Base-by-base conservation (phyloP, 805 yeast species). In the Myxozyma vanderwaltii region DNA sequence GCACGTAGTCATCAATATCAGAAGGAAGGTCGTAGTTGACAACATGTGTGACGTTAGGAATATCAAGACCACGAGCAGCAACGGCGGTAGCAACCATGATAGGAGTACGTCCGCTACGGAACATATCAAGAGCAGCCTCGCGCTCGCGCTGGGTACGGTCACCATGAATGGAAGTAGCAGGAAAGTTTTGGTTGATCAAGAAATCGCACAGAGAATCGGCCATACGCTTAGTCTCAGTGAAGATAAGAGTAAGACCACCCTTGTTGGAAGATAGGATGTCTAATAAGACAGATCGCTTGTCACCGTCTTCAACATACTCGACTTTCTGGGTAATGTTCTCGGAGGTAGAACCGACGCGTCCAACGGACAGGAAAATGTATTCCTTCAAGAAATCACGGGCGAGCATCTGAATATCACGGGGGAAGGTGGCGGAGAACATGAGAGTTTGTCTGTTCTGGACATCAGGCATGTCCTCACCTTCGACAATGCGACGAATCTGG, bases 31-130 rank as follows among this genome's bases (percentile, higher is more conserved):
- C 99, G 76, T 88, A 94, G 84, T 94, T 94, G 78, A 94, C 87
- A 72, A 94, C 99, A 75, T 92, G 98, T 50, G 95, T 87, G 70
- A 94, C 99, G 75, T 94, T 94, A 75, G 99, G 98, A 82, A 94
- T 94, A 84, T 94, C 99, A 77, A 94, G 85, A 82, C 99, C 99
- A 86, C 99, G 90, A 61, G 98, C 98, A 68, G 99, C 99, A 69
- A 94, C 99, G 56, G 99, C 99, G 68, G 99, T 94, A 52, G 99
- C 99, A 68, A 94, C 99, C 79, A 94, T 82, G 69, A 94, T 84
- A 68, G 96, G 96, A 47, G 97, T 89, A 70, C 82, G 81, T 74
- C 99, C 99, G 66, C 84, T 78, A 81, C 91, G 90, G 84, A 94
- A 94, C 70, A 91, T 86, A 68, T 91, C 94, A 70, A 94, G 81